Percentiles rank a stretch among this genome's conserved stretches.
Evolutionary conservation across 768 basidiomycete genomes (phyloP).

Genomic region (Xerocomellus dryophilus): DNA sequence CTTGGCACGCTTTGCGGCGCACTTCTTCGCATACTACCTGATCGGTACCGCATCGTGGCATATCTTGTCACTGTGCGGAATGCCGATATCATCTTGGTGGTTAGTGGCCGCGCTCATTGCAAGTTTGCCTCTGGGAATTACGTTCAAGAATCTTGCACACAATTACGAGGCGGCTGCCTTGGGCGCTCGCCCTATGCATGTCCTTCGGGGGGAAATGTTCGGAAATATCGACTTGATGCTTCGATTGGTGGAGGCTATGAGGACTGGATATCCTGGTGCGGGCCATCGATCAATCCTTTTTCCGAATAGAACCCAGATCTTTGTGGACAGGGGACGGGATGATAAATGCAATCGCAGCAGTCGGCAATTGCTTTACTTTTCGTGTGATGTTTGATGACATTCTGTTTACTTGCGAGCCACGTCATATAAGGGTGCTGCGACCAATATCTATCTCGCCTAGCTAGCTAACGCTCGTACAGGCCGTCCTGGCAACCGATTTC

Average conservation of each 20-base stretch:
- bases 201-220: constrained; percentile 35
- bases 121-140: constrained; percentile 34
- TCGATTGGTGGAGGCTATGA: constrained; percentile 34
- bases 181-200: constrained; percentile 46
- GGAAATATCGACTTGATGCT: constrained; percentile 48
- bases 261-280: constrained; percentile 50
- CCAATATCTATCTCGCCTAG: not conserved
- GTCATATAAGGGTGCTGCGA: constrained; percentile 46
- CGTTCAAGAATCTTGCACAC: constrained; percentile 28
- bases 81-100: constrained; percentile 38
- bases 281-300: not conserved
- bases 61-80: constrained; percentile 12
- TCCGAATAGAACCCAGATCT: not conserved
- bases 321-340: constrained; percentile 42
- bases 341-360: constrained; percentile 29
- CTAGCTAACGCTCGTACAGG: constrained; percentile 11
- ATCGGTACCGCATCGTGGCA: not conserved
- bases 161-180: constrained; percentile 39
- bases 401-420: constrained; percentile 48
- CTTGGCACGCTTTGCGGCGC: not conserved
- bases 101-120: constrained; percentile 31
- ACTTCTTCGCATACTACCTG: not conserved
- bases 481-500: constrained; percentile 56
- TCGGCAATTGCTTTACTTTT: constrained; percentile 46
- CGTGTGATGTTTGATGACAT: constrained; percentile 44